A percentile compares a stretch with the other conserved stretches of the same genome.
Conservation (phyloP, 1,284 basidiomycete genomes). For the Athelia sp. region DNA sequence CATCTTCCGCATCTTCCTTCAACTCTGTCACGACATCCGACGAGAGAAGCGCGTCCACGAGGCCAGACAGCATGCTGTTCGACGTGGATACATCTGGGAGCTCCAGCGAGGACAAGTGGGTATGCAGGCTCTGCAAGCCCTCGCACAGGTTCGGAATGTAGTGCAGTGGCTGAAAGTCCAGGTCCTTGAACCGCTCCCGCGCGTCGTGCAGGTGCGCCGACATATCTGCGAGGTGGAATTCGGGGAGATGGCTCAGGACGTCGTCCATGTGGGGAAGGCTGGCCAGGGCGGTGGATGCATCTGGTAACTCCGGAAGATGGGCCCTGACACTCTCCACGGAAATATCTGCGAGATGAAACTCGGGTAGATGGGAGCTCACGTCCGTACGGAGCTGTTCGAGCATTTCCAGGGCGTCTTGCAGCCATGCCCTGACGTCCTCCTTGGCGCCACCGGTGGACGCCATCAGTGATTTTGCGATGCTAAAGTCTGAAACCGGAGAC, state of each 20-base stretch:
- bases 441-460: too few species aligned
- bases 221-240: background rate
- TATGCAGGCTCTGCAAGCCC: conserved; percentile 57
- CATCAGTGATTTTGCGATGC: background rate
- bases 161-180: conserved; percentile 29
- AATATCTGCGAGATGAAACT: conserved; percentile 44
- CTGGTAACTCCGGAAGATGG: conserved; percentile 27
- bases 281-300: conserved; percentile 5
- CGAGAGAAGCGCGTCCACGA: conserved; percentile 44
- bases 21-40: conserved; percentile 55
- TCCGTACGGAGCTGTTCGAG: conserved; percentile 62
- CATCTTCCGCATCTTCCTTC: conserved; percentile 30
- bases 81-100: conserved; percentile 30
- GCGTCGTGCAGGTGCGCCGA: background rate
- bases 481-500: conserved; percentile 38
- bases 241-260: background rate
- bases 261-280: background rate
- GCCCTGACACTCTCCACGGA: conserved; percentile 46
- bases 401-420: conserved; percentile 60
- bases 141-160: conserved; percentile 55
- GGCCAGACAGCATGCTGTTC: conserved; percentile 36
- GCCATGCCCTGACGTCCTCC: conserved; percentile 60
- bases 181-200: background rate
- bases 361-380: conserved; percentile 63
- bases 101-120: conserved; percentile 56